These are phyloP conservation scores for Helicocarpus griseus DNA, from an alignment of 2,329 filamentous ascomycete species.

Conservation along the genomic window DNA sequence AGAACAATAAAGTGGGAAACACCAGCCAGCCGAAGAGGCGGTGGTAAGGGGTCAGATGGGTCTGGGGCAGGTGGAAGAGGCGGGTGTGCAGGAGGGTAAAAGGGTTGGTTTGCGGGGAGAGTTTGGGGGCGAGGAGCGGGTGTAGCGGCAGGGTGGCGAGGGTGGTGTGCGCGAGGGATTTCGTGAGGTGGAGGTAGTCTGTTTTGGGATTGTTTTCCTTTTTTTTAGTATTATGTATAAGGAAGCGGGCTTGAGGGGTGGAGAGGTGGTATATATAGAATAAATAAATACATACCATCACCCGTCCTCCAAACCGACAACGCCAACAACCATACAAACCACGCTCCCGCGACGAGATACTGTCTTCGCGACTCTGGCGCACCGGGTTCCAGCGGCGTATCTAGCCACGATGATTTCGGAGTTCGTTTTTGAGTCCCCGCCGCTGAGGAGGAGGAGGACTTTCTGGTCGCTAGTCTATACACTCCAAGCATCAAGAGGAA, in stretches of 20 bases:
- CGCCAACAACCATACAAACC: slow-evolving; percentile 44
- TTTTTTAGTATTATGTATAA: background rate
- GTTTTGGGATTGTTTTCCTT: too few species aligned
- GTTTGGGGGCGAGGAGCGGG: slow-evolving; percentile 42
- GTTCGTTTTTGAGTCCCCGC: slow-evolving; percentile 5
- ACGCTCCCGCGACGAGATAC: slow-evolving; percentile 38
- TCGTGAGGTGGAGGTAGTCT: slow-evolving; percentile 57
- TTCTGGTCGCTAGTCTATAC: slow-evolving; percentile 16
- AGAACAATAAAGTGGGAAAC: slow-evolving; percentile 40
- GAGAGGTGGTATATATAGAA: background rate
- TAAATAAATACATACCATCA: slow-evolving; percentile 37
- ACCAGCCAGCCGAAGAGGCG: slow-evolving; percentile 48
- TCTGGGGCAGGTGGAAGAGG: slow-evolving; percentile 45
- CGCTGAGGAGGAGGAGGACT: slow-evolving; percentile 1
- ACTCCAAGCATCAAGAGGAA: slow-evolving; percentile 33
- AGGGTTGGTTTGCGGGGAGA: slow-evolving; percentile 37
- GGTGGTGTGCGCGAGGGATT: slow-evolving; percentile 50
- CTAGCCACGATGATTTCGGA: slow-evolving; percentile 31
- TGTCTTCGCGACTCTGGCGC: slow-evolving; percentile 43
- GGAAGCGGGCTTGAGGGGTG: background rate
- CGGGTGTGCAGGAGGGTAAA: slow-evolving; percentile 46
- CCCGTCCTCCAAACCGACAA: slow-evolving; percentile 43
- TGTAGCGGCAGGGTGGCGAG: slow-evolving; percentile 52
- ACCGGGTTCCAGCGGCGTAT: slow-evolving; percentile 32
- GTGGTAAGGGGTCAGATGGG: slow-evolving; percentile 47